Conservation (phyloP, 2,329 filamentous ascomycete genomes). For the Shiraia sp. region DNA sequence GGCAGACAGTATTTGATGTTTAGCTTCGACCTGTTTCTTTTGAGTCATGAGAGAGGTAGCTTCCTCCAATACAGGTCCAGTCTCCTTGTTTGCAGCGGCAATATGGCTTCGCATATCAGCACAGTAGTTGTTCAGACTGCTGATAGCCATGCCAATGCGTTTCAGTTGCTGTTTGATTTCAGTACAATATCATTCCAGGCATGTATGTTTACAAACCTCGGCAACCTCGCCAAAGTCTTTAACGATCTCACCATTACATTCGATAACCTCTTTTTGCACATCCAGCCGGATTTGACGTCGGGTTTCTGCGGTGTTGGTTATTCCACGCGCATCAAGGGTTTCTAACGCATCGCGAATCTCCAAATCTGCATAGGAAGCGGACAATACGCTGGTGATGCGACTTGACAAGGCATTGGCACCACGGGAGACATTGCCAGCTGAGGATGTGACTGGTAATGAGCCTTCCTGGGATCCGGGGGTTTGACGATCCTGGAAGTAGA, state of each 20-base stretch:
- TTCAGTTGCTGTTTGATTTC: conserved; percentile 71
- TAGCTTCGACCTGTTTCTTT: conserved; percentile 74
- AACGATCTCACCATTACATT: conserved; percentile 88
- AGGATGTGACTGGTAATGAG: conserved; percentile 31
- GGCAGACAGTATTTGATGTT: conserved; percentile 74
- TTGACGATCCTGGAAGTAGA: conserved; percentile 38
- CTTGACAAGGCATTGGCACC: conserved; percentile 71
- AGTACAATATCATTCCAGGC: conserved; percentile 17
- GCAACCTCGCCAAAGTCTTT: conserved; percentile 87
- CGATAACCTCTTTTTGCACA: conserved; percentile 88
- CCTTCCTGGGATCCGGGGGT: conserved; percentile 31
- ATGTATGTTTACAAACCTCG: conserved; percentile 59
- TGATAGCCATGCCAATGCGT: conserved; percentile 78
- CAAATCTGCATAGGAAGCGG: conserved; percentile 87
- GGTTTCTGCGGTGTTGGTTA: conserved; percentile 76
- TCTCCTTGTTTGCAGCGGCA: conserved; percentile 73
- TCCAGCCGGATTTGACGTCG: conserved; percentile 79
- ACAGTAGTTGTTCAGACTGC: conserved; percentile 77
- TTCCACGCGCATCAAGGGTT: conserved; percentile 72
- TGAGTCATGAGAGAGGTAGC: conserved; percentile 73
- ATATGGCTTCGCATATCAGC: conserved; percentile 80
- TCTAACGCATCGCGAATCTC: conserved; percentile 86
- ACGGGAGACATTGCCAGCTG: conserved; percentile 25
- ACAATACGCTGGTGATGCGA: conserved; percentile 83
- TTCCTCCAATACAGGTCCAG: conserved; percentile 74